Evolutionary conservation across 176 grass and related monocot genomes (phyloP), one percentile per base, ranked within the genome.

Genomic region (Juncus effusus): DNA sequence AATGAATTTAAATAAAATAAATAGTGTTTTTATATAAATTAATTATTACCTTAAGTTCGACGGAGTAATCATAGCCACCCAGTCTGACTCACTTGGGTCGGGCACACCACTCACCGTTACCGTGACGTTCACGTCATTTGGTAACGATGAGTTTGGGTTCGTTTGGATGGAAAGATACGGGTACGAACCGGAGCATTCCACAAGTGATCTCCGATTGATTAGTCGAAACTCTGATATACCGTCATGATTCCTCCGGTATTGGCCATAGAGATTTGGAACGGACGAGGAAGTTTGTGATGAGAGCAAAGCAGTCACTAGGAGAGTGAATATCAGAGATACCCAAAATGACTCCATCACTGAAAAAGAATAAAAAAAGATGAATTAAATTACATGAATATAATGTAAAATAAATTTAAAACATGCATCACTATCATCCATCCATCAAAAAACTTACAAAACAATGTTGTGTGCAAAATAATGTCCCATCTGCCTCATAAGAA

Each of bases 41-140:
- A 62, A 2, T 13, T 19, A 15, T 79, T 45, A 90, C 87, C 64
- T 77, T 52, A 84, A 84, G 74, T 87, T 81, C 8, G 84, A 84
- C 36, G 88, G 88, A 61, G 88, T 78, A 58, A 92, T 79, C 88
- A 92, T 84, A 70, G 80, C 84, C 65, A 92, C 47, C 88, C 84
- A 92, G 69, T 92, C 70, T 12, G 71, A 73, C 4, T 13, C 10
- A 36, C 60, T 14, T 37, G 84, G 88, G 36, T 19, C 13, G 39
- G 36, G 42, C 47, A 87, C 75, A 65, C 88, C 81, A 42, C 64
- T 38, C 56, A 87, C 78, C 38, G 80, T 92, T n/a, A 87, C 88
- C 5, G 69, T 52, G 53, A 87, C 8, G 76, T 84, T 75, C 44
- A 44, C 69, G 44, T 91, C 81, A 76, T 91, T 81, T 10, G 81